Percentiles rank a stretch among this genome's conserved stretches.
phyloP scores from a whole-genome alignment of 2,329 filamentous ascomycete genomes.

The Apiospora pterosperma region DNA sequence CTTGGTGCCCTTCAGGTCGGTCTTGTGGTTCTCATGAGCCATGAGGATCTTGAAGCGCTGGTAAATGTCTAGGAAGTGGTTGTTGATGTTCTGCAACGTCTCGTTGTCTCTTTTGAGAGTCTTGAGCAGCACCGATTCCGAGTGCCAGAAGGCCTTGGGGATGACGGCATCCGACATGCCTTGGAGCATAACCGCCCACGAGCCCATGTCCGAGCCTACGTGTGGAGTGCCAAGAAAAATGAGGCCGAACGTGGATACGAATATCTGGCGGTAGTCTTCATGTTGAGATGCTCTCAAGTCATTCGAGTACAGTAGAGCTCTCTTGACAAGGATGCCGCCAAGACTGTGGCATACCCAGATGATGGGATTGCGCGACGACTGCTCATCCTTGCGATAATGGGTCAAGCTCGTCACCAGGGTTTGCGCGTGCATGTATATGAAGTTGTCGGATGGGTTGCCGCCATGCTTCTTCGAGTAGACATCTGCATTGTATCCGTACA shows the following conservation, averaged over 20 bases:
- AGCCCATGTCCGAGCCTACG: conserved; percentile 63
- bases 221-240: conserved; percentile 78
- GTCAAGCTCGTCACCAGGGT: conserved; percentile 61
- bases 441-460: conserved; percentile 60
- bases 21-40: conserved; percentile 72
- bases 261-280: conserved; percentile 65
- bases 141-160: conserved; percentile 64
- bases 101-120: conserved; percentile 73
- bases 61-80: conserved; percentile 68
- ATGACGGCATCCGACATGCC: conserved; percentile 63
- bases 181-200: conserved; percentile 66
- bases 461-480: conserved; percentile 46
- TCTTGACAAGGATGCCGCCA: conserved; percentile 70
- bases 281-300: conserved; percentile 57
- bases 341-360: conserved; percentile 75
- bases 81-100: conserved; percentile 71
- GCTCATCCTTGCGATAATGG: conserved; percentile 57
- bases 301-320: conserved; percentile 64
- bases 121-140: conserved; percentile 64
- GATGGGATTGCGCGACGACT: conserved; percentile 60
- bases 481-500: conserved; percentile 74
- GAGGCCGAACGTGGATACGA: conserved; percentile 71
- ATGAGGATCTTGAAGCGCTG: conserved; percentile 71
- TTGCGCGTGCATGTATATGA: conserved; percentile 69
- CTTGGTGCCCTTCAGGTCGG: conserved; percentile 62